Conservation (phyloP, 1,284 basidiomycete genomes). For the Pterulicium gracile region DNA sequence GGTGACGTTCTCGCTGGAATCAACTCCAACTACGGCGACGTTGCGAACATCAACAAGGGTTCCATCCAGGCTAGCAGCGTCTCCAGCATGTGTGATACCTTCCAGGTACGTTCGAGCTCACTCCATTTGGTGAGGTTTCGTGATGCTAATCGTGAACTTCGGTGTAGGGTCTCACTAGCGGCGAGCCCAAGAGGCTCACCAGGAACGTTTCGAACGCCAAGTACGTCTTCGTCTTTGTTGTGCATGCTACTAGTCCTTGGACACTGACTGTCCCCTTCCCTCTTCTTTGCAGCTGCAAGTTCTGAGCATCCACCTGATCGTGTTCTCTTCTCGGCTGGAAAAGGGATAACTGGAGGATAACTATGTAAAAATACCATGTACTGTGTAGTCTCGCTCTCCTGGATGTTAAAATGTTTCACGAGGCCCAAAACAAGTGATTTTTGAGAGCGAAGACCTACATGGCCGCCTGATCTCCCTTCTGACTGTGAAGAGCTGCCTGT, state of each 20-base stretch:
- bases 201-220: constrained; percentile 7
- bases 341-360: too few species aligned
- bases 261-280: neutral
- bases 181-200: constrained; percentile 7
- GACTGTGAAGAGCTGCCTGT: too few species aligned
- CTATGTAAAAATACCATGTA: too few species aligned
- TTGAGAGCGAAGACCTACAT: too few species aligned
- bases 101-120: constrained; percentile 3
- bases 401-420: too few species aligned
- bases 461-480: too few species aligned
- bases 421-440: too few species aligned
- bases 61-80: neutral
- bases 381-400: too few species aligned
- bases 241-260: neutral
- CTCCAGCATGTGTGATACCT: constrained; percentile 7
- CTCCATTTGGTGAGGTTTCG: neutral
- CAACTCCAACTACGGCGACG: constrained; percentile 12
- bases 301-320: too few species aligned
- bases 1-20: constrained; percentile 9
- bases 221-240: too few species aligned
- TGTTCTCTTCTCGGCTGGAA: too few species aligned
- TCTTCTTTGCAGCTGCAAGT: constrained; percentile 3
- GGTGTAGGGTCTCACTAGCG: constrained; percentile 6
- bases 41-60: constrained; percentile 5
- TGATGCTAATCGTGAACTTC: constrained; percentile 1